Base-by-base conservation (phyloP, 306 rosid species). In the Lathyrus aphaca region DNA sequence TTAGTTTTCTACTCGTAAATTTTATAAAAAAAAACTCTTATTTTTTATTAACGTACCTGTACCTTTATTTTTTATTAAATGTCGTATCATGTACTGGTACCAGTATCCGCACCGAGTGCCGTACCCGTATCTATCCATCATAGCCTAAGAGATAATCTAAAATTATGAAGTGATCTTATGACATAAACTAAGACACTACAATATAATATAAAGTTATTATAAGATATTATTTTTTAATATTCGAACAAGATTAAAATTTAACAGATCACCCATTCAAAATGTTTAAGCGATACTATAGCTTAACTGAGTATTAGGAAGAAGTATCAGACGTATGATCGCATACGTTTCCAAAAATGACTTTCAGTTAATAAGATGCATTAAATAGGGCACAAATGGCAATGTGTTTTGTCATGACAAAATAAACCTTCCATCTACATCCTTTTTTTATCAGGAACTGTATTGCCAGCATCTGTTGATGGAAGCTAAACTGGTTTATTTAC, bases 401-500 rank as follows among this genome's bases (percentile, higher is more conserved):
- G n/a, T 27, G 43, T 57, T 69, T 70, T 50, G 63, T 64, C 17
- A 15, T 11, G 61, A 66, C 32, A 12, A 27, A 66, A 66, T 27
- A 66, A 45, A 74, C 10, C 63, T 23, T 15, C 27, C 23, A 53
- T 48, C 56, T 14, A 27, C 35, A 8, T 4, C 21, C 13, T 21
- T 44, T 30, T 59, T 21, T 64, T 76, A 49, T 57, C 64, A 59
- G 66, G 21, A 59, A 48, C 45, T 45, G 68, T 56, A 68, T 42
- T 56, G 50, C 43, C 32, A 55, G 75, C 58, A 69, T 60, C 45
- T 50, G 40, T 29, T 73, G 60, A 77, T 42, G 48, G 21, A 42
- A 25, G 55, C 56, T 57, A 72, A 32, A 59, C 11, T 53, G 55
- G 65, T 69, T 57, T 32, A 62, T 60, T 79, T 69, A 92, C 98